Conservation (phyloP, 1,284 basidiomycete genomes). For the Puccinia novopanici region DNA sequence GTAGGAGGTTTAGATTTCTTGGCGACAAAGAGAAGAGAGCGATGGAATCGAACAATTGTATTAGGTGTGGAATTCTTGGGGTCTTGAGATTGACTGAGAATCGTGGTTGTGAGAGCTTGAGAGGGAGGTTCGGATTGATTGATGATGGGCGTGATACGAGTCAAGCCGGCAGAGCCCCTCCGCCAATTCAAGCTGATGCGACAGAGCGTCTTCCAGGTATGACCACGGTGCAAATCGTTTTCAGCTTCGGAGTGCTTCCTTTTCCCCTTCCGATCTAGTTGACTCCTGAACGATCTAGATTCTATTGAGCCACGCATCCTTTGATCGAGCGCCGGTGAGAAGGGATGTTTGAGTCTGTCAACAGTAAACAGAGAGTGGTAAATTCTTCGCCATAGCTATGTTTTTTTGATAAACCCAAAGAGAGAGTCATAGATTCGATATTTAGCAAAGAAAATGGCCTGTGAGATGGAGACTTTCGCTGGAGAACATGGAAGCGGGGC, state of each 20-base stretch:
- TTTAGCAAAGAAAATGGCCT: not conserved
- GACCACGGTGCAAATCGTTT: conserved; percentile 7
- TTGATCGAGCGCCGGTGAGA: conserved; percentile 36
- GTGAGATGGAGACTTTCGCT: not conserved
- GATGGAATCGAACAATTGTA: conserved; percentile 39
- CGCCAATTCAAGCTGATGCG: conserved; percentile 44
- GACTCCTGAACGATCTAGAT: not conserved
- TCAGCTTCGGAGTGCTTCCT: conserved; percentile 3
- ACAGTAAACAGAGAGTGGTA: conserved; percentile 19
- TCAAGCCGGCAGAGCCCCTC: conserved; percentile 37
- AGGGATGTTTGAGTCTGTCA: conserved; percentile 35
- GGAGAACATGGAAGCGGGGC: not conserved
- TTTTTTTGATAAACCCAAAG: not conserved
- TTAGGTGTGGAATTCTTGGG: not conserved
- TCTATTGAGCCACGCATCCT: not conserved
- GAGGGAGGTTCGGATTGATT: conserved; percentile 4
- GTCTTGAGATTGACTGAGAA: conserved; percentile 9
- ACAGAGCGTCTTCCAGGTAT: conserved; percentile 45
- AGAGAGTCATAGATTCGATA: conserved; percentile 7
- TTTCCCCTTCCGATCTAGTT: conserved; percentile 31
- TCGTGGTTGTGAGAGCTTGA: not conserved
- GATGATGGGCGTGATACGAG: conserved; percentile 27
- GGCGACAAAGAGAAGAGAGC: conserved; percentile 25
- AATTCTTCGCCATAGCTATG: conserved; percentile 37
- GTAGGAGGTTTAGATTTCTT: not conserved